Evolutionary conservation across 495 filamentous ascomycete genomes (phyloP).

Genomic region (Pseudomonodictys pantanalensis): DNA sequence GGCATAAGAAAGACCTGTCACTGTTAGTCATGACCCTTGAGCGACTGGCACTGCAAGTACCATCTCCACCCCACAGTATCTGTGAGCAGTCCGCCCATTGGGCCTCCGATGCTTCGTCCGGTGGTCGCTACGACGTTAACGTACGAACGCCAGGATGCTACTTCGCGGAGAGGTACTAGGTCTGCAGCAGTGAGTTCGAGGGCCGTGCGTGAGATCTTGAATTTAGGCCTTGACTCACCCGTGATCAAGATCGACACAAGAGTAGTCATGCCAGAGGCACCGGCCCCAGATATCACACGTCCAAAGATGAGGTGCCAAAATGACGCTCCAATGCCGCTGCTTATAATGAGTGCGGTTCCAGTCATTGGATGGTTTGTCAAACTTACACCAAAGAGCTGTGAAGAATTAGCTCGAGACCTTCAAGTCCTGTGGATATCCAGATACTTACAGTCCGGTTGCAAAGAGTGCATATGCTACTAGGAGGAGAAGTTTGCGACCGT

Average conservation of each 20-base stretch:
- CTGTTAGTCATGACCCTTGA: neutral
- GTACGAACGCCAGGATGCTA: conserved; percentile 64
- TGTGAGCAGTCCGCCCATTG: conserved; percentile 61
- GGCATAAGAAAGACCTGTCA: conserved; percentile 58
- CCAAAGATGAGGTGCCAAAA: conserved; percentile 26
- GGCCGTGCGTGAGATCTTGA: neutral
- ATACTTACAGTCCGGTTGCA: conserved; percentile 36
- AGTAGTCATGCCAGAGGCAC: conserved; percentile 21
- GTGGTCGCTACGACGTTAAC: conserved; percentile 63
- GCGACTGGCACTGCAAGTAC: conserved; percentile 37
- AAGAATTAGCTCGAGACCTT: neutral
- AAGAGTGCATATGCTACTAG: conserved; percentile 47
- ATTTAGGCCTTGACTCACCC: neutral
- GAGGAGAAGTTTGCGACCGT: conserved; percentile 46
- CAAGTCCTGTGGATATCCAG: neutral
- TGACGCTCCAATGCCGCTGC: conserved; percentile 14
- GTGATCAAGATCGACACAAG: conserved; percentile 31
- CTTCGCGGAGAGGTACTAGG: conserved; percentile 63
- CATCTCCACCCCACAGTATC: conserved; percentile 68
- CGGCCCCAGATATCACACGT: conserved; percentile 25
- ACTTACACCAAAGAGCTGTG: conserved; percentile 14
- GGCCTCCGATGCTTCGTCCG: conserved; percentile 63
- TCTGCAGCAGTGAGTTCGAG: conserved; percentile 43
- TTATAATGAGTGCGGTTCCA: neutral
- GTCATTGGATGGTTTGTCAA: neutral